Evolutionary conservation across 2,329 filamentous ascomycete species (phyloP), one percentile per base, ranked within the genome.

Genomic region (Zasmidium angulare): DNA sequence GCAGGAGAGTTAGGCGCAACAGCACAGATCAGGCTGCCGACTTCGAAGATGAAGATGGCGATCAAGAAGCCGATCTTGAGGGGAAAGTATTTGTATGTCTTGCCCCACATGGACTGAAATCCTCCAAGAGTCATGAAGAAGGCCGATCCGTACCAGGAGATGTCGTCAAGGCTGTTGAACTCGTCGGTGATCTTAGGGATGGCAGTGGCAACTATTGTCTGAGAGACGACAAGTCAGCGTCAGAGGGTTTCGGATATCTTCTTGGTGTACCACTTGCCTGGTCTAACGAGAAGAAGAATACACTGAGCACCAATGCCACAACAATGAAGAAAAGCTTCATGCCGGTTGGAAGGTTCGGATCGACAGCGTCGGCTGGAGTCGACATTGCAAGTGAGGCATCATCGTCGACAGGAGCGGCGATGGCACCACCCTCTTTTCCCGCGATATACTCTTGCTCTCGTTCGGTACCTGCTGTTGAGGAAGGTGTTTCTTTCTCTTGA

Each of bases 1-100:
- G 48, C 48, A 11, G 48, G 6, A 26, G 21, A 26, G 14, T 66
- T 70, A 3, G 68, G 68, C 23, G 76, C 72, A 0, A 74, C 72
- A 56, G 67, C 77, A 60, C 74, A 77, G 12, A 81, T 67, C 11
- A 75, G 63, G n/a, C 68, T 73, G 1, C 77, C 78, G 10, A 75
- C 12, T 58, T 80, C 77, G 59, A 81, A 81, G 24, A 80, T 60
- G 9, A 73, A 46, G 9, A 79, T 71, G 0, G 70, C 66, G 2
- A 63, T 40, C 1, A 80, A 51, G 58, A 75, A 79, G 0, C 69
- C 65, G 10, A 55, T 48, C 56, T 76, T 77, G 3, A 74, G 53
- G 2, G 64, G 43, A 20, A 60, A 66, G 53, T 62, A 67, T 20
- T 59, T 67, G 58, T 67, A 69, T 4, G 61, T 48, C 23, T 66